Evolutionary conservation across 129 eudicot genomes (phyloP).

Genomic region (Saussurea involucrata): DNA sequence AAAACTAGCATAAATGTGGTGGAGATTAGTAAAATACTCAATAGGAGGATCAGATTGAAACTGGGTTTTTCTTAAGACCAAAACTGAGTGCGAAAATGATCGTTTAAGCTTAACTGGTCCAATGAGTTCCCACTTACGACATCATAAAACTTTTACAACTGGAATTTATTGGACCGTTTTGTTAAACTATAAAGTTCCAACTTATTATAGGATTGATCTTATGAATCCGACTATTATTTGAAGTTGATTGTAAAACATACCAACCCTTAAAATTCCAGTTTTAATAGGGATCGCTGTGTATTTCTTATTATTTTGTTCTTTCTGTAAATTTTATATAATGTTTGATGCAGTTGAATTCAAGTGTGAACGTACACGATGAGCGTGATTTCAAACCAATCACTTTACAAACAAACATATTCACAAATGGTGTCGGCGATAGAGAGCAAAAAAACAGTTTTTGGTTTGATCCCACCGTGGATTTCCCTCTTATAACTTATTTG

Average conservation of each 20-base stretch:
- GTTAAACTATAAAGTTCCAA: background rate
- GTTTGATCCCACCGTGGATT: slow-evolving; percentile 58
- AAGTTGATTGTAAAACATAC: background rate
- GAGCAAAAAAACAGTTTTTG: slow-evolving; percentile 49
- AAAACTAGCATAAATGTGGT: background rate
- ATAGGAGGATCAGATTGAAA: background rate
- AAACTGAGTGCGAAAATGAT: background rate
- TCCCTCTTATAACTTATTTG: slow-evolving; percentile 30
- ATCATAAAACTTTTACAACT: background rate
- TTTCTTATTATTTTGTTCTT: background rate
- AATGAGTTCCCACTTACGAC: background rate
- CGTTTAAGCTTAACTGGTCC: background rate
- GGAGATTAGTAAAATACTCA: background rate
- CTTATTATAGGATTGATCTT: background rate
- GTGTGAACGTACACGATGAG: slow-evolving; percentile 31
- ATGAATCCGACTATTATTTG: background rate
- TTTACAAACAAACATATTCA: slow-evolving; percentile 45
- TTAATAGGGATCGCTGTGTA: background rate
- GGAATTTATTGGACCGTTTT: background rate
- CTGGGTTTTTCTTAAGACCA: background rate
- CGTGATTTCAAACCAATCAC: slow-evolving; percentile 34
- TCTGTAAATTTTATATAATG: background rate
- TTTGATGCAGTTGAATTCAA: slow-evolving; percentile 48
- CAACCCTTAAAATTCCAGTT: background rate
- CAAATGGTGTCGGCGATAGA: slow-evolving; percentile 37